These are phyloP conservation scores for Citropsis articulata DNA, from an alignment of 345 rosid species.

Conservation along the genomic window DNA sequence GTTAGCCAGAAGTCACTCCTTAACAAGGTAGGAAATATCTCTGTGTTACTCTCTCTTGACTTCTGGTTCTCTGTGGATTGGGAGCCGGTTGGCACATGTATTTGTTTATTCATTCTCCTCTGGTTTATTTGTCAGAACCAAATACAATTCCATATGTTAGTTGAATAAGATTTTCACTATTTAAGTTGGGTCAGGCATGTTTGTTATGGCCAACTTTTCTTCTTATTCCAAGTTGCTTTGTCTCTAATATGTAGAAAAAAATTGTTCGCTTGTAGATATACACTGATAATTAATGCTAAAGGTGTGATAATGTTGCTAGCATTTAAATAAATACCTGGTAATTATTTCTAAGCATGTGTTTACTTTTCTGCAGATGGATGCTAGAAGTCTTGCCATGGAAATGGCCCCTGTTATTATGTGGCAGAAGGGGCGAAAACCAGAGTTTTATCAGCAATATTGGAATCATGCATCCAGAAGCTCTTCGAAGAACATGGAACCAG, in stretches of 20 bases:
- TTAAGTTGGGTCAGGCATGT: background rate
- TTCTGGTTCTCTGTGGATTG: background rate
- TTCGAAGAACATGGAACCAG: constrained; percentile 39
- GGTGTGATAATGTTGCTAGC: background rate
- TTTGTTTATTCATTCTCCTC: background rate
- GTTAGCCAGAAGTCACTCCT: constrained; percentile 81
- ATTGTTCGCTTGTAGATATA: no score
- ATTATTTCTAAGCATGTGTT: constrained; percentile 3
- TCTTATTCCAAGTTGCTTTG: background rate
- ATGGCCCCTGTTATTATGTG: constrained; percentile 91
- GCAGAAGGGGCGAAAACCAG: constrained; percentile 66
- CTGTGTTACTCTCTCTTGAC: constrained; percentile 2
- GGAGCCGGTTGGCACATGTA: background rate
- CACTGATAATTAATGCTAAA: no score
- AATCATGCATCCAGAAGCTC: constrained; percentile 48
- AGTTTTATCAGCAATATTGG: constrained; percentile 69
- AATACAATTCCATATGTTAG: background rate
- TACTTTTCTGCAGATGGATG: constrained; percentile 71
- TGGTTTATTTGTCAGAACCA: background rate
- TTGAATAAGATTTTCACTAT: background rate
- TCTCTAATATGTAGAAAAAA: constrained; percentile 2
- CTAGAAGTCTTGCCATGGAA: constrained; percentile 78
- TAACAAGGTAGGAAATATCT: constrained; percentile 57
- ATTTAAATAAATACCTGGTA: background rate
- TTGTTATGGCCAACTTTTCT: background rate